These are phyloP conservation scores for Umbelopsis isabellina DNA, from an alignment of 192 early-diverging fungal genomes.

Conservation along the genomic window DNA sequence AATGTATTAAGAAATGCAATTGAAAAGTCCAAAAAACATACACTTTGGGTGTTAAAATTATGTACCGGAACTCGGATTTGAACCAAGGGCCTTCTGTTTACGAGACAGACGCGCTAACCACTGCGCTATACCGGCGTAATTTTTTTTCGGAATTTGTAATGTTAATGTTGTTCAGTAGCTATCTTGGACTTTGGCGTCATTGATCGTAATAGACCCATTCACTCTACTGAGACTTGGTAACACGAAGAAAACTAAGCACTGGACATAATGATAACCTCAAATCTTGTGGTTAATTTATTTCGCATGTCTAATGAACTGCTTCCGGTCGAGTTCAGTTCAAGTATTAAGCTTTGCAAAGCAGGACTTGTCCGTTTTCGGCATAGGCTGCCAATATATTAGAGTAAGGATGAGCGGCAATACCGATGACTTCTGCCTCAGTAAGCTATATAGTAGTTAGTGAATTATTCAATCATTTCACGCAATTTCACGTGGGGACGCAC, in stretches of 20 bases:
- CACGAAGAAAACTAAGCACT: no score
- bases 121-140: slow-evolving; percentile 21
- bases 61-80: slow-evolving; percentile 11
- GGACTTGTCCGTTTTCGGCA: slow-evolving; percentile 67
- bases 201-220: no score
- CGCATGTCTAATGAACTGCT: no score
- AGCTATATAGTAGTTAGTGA: slow-evolving; percentile 41
- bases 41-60: background rate
- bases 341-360: slow-evolving; percentile 61
- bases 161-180: background rate
- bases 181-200: no score
- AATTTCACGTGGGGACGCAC: slow-evolving; percentile 26
- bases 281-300: no score
- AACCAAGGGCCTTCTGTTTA: slow-evolving; percentile 20
- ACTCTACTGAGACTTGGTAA: no score
- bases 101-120: slow-evolving; percentile 24
- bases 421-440: slow-evolving; percentile 72
- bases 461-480: background rate
- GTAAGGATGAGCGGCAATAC: slow-evolving; percentile 80
- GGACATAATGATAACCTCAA: no score
- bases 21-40: background rate
- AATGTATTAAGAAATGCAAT: background rate
- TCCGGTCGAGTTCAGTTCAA: background rate
- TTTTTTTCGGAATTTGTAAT: background rate
- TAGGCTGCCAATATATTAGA: slow-evolving; percentile 77